Evolutionary conservation across 768 basidiomycete genomes (phyloP).

Genomic region (Xanthoconium stramineum): DNA sequence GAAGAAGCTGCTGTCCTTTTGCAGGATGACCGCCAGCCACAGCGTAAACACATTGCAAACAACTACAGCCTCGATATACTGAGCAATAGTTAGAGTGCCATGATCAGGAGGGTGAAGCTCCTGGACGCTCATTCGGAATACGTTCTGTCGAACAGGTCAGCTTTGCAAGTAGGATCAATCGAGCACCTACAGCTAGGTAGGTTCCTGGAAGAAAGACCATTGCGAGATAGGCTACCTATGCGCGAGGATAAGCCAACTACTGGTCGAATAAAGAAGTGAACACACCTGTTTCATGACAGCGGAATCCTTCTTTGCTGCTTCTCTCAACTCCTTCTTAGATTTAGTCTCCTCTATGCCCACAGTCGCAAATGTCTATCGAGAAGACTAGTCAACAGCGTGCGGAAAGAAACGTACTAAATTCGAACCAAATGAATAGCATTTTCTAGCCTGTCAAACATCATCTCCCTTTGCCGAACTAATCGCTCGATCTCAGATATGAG

Average conservation of each 20-base stretch:
- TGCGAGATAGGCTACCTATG: constrained; percentile 46
- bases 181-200: constrained; percentile 34
- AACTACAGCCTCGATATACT: constrained; percentile 41
- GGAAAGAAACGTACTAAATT: background rate
- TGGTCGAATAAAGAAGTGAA: background rate
- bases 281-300: constrained; percentile 36
- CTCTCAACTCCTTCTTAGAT: constrained; percentile 49
- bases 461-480: constrained; percentile 34
- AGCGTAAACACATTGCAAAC: constrained; percentile 49
- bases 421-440: constrained; percentile 35
- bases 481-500: constrained; percentile 49
- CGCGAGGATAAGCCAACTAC: constrained; percentile 5
- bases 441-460: constrained; percentile 33
- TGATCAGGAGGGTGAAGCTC: constrained; percentile 26
- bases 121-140: constrained; percentile 30
- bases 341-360: constrained; percentile 54
- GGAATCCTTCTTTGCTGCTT: constrained; percentile 41
- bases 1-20: constrained; percentile 27
- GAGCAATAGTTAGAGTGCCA: constrained; percentile 28
- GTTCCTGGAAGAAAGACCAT: constrained; percentile 60
- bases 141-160: constrained; percentile 26
- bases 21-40: constrained; percentile 56
- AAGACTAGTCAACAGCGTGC: background rate
- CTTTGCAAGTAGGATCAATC: background rate
- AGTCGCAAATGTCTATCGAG: constrained; percentile 51